Conservation (phyloP, 345 rosid species). For the Populus deltoides region DNA sequence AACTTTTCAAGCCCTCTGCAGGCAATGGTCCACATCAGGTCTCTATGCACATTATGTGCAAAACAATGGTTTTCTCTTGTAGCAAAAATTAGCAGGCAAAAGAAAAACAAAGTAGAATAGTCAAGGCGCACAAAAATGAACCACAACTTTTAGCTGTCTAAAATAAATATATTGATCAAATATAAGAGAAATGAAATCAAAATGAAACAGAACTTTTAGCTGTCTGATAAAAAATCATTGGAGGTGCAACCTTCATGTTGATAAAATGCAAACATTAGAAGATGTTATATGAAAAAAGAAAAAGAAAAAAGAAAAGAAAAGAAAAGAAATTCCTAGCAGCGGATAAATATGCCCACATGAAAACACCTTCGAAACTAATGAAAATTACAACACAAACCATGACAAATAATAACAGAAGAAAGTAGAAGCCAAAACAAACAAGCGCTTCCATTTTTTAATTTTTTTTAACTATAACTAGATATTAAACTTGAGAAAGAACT, state of each 20-base stretch:
- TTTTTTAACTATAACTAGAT: not conserved
- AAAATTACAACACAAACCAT: not conserved
- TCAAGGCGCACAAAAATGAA: not conserved
- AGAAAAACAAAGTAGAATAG: not conserved
- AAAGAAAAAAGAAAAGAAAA: too few species aligned
- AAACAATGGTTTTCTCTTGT: not conserved
- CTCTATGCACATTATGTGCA: not conserved
- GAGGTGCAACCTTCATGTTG: not conserved
- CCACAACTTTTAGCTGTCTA: not conserved
- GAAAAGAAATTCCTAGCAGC: not conserved
- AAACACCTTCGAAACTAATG: not conserved
- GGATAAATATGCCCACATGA: not conserved
- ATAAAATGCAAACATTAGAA: not conserved
- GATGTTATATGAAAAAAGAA: too few species aligned
- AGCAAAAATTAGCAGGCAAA: not conserved
- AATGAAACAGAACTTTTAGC: too few species aligned
- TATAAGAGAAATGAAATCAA: not conserved
- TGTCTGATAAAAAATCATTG: not conserved
- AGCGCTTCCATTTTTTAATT: not conserved
- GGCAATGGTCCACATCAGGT: slow-evolving; percentile 1
- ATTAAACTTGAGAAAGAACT: not conserved
- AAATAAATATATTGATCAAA: not conserved
- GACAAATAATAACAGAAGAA: not conserved
- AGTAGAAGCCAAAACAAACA: not conserved
- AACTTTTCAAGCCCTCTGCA: slow-evolving; percentile 90